A percentile compares a stretch with the other conserved stretches of the same genome.
Conservation (phyloP, 768 basidiomycete genomes). For the Pisolithus albus region DNA sequence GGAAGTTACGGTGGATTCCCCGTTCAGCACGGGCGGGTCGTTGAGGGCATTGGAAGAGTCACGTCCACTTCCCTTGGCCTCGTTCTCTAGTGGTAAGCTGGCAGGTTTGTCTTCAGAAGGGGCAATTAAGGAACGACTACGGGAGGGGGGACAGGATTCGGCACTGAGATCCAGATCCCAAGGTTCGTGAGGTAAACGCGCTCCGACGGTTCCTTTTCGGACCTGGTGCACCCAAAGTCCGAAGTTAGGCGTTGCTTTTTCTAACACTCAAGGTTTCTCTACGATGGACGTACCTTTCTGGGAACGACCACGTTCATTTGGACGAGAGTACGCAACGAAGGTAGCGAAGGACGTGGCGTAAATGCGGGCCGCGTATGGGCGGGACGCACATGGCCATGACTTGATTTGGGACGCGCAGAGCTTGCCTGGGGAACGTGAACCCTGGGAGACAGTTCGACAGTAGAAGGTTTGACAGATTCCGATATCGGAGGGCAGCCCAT, state of each 20-base stretch:
- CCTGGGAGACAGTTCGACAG: slow-evolving; percentile 11
- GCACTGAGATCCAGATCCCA: slow-evolving; percentile 28
- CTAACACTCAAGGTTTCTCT: too few relatives aligned
- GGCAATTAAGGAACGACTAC: neutral
- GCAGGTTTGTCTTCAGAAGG: neutral
- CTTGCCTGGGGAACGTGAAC: slow-evolving; percentile 5
- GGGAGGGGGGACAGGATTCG: slow-evolving; percentile 6
- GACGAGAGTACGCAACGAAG: slow-evolving; percentile 35
- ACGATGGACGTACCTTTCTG: slow-evolving; percentile 28
- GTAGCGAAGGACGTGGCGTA: slow-evolving; percentile 34
- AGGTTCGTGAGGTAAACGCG: slow-evolving; percentile 37
- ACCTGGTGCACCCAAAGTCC: slow-evolving; percentile 16
- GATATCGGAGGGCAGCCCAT: slow-evolving; percentile 6
- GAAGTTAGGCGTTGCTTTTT: too few relatives aligned
- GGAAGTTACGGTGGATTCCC: slow-evolving; percentile 7
- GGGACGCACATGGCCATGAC: slow-evolving; percentile 30
- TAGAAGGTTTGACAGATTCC: slow-evolving; percentile 4
- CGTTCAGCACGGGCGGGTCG: slow-evolving; percentile 5
- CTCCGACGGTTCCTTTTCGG: slow-evolving; percentile 37
- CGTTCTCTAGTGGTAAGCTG: neutral
- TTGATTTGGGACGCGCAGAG: slow-evolving; percentile 25
- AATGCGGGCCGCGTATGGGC: slow-evolving; percentile 39
- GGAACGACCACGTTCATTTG: slow-evolving; percentile 30
- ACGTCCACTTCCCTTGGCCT: neutral
- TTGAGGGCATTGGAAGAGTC: neutral